Percentiles rank a stretch among this genome's conserved stretches.
These are phyloP conservation scores for Tuber melanosporum DNA, from an alignment of 495 filamentous ascomycete species.

Conservation along the genomic window DNA sequence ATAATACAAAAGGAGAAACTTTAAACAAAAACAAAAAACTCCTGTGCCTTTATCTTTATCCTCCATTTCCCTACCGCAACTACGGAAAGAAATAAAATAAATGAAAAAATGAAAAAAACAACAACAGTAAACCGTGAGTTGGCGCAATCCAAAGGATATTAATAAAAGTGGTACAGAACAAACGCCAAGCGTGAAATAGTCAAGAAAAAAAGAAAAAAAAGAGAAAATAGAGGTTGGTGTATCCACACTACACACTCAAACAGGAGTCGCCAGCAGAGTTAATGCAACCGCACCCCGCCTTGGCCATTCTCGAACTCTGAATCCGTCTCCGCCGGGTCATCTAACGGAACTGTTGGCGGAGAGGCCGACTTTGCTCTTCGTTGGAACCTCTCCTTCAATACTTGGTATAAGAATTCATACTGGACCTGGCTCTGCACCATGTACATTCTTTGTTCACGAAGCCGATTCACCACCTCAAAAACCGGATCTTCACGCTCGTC, in stretches of 20 bases:
- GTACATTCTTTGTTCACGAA: conserved; percentile 83
- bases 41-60: conserved; percentile 37
- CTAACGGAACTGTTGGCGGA: conserved; percentile 21
- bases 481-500: conserved; percentile 47
- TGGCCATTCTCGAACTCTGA: conserved; percentile 19
- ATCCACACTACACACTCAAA: neutral
- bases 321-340: conserved; percentile 26
- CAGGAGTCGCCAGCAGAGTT: conserved; percentile 9
- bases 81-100: conserved; percentile 5
- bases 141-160: neutral
- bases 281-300: conserved; percentile 23
- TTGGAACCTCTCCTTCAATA: conserved; percentile 61
- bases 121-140: conserved; percentile 10
- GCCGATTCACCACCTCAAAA: conserved; percentile 67
- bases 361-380: conserved; percentile 35
- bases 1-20: conserved; percentile 22
- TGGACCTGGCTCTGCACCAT: conserved; percentile 94
- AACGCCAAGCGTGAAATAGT: neutral
- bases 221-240: neutral
- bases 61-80: conserved; percentile 19
- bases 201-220: neutral
- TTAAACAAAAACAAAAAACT: conserved; percentile 35
- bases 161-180: neutral
- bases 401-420: conserved; percentile 83
- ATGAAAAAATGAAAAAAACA: neutral